These are phyloP conservation scores for Dalbergia oliveri DNA, from an alignment of 306 rosid genomes.

Conservation along the genomic window DNA sequence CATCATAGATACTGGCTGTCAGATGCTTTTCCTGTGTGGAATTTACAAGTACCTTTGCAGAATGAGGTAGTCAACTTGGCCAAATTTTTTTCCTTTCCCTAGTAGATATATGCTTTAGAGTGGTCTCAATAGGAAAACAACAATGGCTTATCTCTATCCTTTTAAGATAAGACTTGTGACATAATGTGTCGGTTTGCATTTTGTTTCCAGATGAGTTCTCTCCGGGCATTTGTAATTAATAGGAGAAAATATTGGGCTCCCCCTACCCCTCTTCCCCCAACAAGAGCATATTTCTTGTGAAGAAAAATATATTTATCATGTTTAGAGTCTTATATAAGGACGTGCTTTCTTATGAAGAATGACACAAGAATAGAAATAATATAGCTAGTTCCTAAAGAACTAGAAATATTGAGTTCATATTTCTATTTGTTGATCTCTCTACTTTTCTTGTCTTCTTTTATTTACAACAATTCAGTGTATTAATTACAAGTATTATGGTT, in stretches of 20 bases:
- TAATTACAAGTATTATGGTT: conserved; percentile 5
- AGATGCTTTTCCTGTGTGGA: conserved; percentile 54
- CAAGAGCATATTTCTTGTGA: too few species aligned
- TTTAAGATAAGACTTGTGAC: conserved; percentile 24
- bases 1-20: conserved; percentile 57
- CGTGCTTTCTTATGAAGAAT: too few species aligned
- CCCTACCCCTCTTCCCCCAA: background rate
- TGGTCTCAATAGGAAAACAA: conserved; percentile 38
- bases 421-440: too few species aligned
- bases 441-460: too few species aligned
- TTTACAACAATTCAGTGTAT: background rate
- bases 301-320: too few species aligned
- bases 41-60: conserved; percentile 52
- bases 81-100: background rate
- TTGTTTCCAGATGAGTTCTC: background rate
- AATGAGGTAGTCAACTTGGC: conserved; percentile 63
- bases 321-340: too few species aligned
- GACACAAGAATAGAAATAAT: too few species aligned
- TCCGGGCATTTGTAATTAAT: too few species aligned
- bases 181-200: conserved; percentile 21
- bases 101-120: conserved; percentile 23
- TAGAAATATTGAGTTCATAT: too few species aligned
- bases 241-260: too few species aligned
- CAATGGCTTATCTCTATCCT: background rate
- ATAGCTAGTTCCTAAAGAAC: too few species aligned